Percentiles rank a stretch among this genome's conserved stretches.
These are phyloP conservation scores for Chalaropsis ovoidea DNA, from an alignment of 2,329 filamentous ascomycete genomes.

Conservation along the genomic window DNA sequence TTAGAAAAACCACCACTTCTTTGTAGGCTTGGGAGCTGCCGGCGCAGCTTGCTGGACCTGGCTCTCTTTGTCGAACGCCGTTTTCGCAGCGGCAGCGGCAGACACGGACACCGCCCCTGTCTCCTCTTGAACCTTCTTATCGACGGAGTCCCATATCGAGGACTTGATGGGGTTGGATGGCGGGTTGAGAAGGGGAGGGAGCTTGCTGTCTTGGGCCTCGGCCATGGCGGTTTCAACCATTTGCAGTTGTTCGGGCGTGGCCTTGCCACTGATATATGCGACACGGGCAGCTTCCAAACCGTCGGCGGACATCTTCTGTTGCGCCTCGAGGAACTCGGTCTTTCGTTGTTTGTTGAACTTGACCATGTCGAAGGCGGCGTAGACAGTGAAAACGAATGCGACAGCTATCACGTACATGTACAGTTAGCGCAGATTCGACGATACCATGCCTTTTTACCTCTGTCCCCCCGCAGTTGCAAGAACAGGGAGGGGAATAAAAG, in stretches of 20 bases:
- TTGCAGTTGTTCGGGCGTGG: constrained; percentile 45
- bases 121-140: constrained; percentile 26
- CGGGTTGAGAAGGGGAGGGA: constrained; percentile 43
- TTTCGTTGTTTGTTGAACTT: constrained; percentile 51
- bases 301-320: constrained; percentile 45
- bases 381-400: constrained; percentile 46
- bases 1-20: constrained; percentile 25
- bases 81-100: not conserved
- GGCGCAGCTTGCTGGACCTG: constrained; percentile 12
- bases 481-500: not conserved
- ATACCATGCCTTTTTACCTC: not conserved
- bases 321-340: constrained; percentile 47
- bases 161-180: constrained; percentile 33
- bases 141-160: constrained; percentile 27
- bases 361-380: constrained; percentile 53
- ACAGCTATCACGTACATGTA: constrained; percentile 36
- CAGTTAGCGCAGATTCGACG: not conserved
- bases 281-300: constrained; percentile 48
- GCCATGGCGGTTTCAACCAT: constrained; percentile 49
- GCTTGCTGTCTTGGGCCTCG: constrained; percentile 39
- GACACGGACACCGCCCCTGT: not conserved
- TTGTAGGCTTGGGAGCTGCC: constrained; percentile 27
- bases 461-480: not conserved
- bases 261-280: constrained; percentile 50
- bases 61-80: constrained; percentile 14